Conservation (phyloP, 352 stramenopile genomes). For the Pythium sp. region DNA sequence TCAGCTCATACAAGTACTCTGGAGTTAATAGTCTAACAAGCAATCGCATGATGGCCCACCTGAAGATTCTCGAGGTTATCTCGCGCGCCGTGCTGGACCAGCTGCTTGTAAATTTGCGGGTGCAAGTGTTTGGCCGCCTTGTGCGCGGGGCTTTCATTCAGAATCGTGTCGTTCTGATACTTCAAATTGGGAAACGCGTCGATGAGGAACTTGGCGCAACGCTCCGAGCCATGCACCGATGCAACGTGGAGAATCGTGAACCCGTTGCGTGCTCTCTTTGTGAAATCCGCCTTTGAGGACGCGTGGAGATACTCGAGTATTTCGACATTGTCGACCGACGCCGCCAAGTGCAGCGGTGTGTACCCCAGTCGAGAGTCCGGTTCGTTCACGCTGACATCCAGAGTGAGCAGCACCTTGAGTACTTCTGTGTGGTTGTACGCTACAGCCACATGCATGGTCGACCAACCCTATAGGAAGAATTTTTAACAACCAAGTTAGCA, state of each 20-base stretch:
- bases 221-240: slow-evolving; percentile 35
- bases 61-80: slow-evolving; percentile 61
- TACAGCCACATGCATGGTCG: slow-evolving; percentile 51
- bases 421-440: slow-evolving; percentile 50
- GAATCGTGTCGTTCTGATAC: slow-evolving; percentile 33
- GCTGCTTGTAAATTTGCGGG: slow-evolving; percentile 36
- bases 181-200: slow-evolving; percentile 33
- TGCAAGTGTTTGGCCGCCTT: slow-evolving; percentile 58
- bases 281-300: slow-evolving; percentile 45
- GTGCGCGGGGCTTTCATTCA: slow-evolving; percentile 55
- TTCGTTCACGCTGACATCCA: slow-evolving; percentile 46
- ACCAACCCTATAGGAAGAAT: slow-evolving; percentile 39
- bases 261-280: slow-evolving; percentile 45
- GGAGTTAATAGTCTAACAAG: neutral
- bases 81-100: slow-evolving; percentile 30
- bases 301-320: slow-evolving; percentile 41
- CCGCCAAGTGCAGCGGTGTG: slow-evolving; percentile 57
- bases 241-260: slow-evolving; percentile 62
- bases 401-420: slow-evolving; percentile 38
- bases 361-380: slow-evolving; percentile 47
- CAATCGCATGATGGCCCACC: slow-evolving; percentile 21
- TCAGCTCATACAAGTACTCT: neutral
- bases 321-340: slow-evolving; percentile 47
- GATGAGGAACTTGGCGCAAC: slow-evolving; percentile 48
- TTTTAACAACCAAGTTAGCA: no score